phyloP scores from a whole-genome alignment of 371 early-diverging fungal genomes.

The Quaeritorhiza haematococci region DNA sequence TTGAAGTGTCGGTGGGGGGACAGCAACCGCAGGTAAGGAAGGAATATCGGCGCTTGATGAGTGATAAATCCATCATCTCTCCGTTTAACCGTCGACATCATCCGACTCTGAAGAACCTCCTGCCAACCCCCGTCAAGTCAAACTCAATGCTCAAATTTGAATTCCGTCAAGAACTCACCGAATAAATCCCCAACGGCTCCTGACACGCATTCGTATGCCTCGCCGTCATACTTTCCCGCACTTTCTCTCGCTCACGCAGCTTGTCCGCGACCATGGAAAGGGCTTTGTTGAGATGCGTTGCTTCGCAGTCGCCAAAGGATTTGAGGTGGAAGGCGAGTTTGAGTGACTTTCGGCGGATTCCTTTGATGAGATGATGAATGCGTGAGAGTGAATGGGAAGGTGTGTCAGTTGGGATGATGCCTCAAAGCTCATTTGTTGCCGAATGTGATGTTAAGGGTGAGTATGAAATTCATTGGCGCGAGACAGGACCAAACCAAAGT shows the following conservation, averaged over 20 bases:
- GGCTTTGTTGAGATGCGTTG: neutral
- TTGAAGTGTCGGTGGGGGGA: too few species aligned
- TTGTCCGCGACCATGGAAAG: conserved; percentile 8
- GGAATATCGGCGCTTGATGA: too few species aligned
- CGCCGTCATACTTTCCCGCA: neutral
- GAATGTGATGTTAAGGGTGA: neutral
- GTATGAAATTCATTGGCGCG: neutral
- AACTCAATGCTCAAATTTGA: too few species aligned
- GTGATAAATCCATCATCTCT: too few species aligned
- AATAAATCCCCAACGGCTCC: conserved; percentile 16
- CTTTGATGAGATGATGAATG: neutral
- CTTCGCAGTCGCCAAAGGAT: conserved; percentile 18
- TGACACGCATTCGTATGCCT: conserved; percentile 2
- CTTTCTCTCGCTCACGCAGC: conserved; percentile 14
- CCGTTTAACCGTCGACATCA: too few species aligned
- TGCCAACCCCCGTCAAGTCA: too few species aligned
- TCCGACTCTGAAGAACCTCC: too few species aligned
- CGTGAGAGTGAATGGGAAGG: neutral
- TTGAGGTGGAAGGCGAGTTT: conserved; percentile 18
- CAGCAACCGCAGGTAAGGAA: too few species aligned
- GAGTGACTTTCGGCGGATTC: conserved; percentile 16
- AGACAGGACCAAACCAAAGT: neutral
- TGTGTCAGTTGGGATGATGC: neutral
- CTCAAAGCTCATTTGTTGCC: too few species aligned
- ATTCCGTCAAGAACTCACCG: too few species aligned